Base-by-base conservation (phyloP, 2,329 filamentous ascomycete genomes). In the Claviceps paspali region DNA sequence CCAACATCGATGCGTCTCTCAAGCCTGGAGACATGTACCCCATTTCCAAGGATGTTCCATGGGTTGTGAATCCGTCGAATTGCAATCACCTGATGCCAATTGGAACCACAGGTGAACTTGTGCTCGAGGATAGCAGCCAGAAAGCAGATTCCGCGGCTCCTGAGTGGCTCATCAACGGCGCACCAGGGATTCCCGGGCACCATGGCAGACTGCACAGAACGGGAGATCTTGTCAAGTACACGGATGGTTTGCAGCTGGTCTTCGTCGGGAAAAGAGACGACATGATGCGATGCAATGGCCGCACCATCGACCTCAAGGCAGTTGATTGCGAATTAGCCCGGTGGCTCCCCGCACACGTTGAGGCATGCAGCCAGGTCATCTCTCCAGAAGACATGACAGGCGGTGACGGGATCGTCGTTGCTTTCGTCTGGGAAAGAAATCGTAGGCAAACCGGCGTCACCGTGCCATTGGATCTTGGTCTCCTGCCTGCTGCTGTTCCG, bases 41-140 rank as follows among this genome's bases (percentile, higher is more conserved):
- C 1, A 41, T 36, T 2, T 14, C 41, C 0, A 44, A 44, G 12
- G 45, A 46, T 14, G 43, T 46, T n/a, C 39, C 47, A n/a, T 57
- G 53, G 50, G 39, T 58, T 14, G 46, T 50, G 1, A 45, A 52
- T n/a, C 43, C 50, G 0, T 42, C 43, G 1, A 48, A 55, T 4
- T 34, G 44, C 15, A 38, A 46, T 22, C 30, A 44, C 0, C 47
- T 59, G 3, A 41, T 50, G 29, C 54, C 55, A 0, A 43, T 59
- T 2, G 56, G 56, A 18, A 43, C 45, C 2, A 40, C 49, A 1
- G 57, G 56, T 15, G 60, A 63, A 40, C 48, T 63, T 22, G 47
- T 61, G 1, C 43, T 67, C 6, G 60, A 60, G 35, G 59, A 59
- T 2, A 58, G 59, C 3, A 38, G 22, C 1, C 39, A 45, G 0